Percentiles rank a stretch among this genome's conserved stretches.
Evolutionary conservation across 306 rosid species (phyloP).

Genomic region (Cucumis cinereus): DNA sequence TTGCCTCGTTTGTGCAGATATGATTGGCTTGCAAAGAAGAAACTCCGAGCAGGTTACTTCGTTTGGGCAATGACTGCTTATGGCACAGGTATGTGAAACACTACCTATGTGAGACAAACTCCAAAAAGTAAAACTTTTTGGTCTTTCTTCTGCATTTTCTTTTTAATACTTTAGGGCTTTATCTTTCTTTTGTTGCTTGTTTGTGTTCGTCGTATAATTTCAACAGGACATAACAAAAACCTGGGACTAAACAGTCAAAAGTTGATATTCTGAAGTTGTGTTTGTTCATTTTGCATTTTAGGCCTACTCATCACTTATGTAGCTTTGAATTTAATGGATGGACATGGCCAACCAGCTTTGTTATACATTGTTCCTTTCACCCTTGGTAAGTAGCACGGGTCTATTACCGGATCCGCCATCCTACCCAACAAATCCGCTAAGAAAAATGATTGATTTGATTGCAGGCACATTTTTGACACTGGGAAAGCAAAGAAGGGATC

Average conservation of each 20-base stretch:
- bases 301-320: conserved; percentile 90
- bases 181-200: neutral
- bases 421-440: neutral
- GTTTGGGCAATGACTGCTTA: conserved; percentile 96
- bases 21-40: conserved; percentile 89
- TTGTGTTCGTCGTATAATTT: neutral
- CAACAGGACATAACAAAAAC: neutral
- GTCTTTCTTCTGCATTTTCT: neutral
- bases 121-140: neutral
- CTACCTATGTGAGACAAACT: neutral
- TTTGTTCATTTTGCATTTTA: conserved; percentile 16
- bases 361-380: conserved; percentile 94
- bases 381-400: conserved; percentile 46
- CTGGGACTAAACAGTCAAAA: neutral
- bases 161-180: neutral
- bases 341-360: conserved; percentile 97
- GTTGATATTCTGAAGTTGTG: neutral
- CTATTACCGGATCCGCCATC: neutral
- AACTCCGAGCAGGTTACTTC: conserved; percentile 71
- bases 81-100: conserved; percentile 68
- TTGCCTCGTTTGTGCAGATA: conserved; percentile 39
- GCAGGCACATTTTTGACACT: conserved; percentile 77
- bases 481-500: conserved; percentile 92
- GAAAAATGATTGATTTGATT: neutral
- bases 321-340: conserved; percentile 98